Base-by-base conservation (phyloP, 1,139 yeast genomes). In the Geotrichum australiense region DNA sequence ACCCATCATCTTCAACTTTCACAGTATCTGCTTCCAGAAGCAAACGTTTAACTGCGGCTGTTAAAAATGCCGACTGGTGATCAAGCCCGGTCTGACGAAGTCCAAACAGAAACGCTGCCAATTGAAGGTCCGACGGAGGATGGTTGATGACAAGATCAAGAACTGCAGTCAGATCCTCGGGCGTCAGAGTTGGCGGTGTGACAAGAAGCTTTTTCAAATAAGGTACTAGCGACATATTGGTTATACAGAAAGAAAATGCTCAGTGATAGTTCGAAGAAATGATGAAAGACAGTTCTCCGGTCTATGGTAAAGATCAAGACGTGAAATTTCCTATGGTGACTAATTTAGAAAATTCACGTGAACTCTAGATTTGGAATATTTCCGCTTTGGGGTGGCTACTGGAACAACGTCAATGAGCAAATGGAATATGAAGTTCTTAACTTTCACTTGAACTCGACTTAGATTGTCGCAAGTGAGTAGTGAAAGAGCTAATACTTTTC, bases 1-100 rank as follows among this genome's bases (percentile, higher is more conserved):
- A 82, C 0, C 85, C 84, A 2, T 59, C 63, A 37, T 71, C 73
- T 3, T 78, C 72, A 14, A 35, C 37, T 42, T 58, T 58, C 20
- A 61, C 46, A 31, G 47, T 49, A 24, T 51, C 47, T 14, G 64
- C 59, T 40, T 60, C 54, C 69, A 72, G 21, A 86, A 79, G 58
- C 69, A 84, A 57, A 73, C 80, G 51, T 74, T 66, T 67, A 1
- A 86, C 96, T 0, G 96, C 96, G 6, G 85, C 80, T 3, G 96
- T 91, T 37, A 91, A 82, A 58, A 67, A 85, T 34, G 75, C 82
- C 0, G 96, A 78, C 42, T 80, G 70, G 50, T 82, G 89, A 55
- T 91, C 97, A n/a, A 89, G 63, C 1, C 85, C 86, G 29, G 77
- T 71, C 38, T 80, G 63, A 52, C 93, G 70, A 43, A 91, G 65